Evolutionary conservation across 2,329 filamentous ascomycete species (phyloP).

Genomic region (Bimuria novae-zelandiae): DNA sequence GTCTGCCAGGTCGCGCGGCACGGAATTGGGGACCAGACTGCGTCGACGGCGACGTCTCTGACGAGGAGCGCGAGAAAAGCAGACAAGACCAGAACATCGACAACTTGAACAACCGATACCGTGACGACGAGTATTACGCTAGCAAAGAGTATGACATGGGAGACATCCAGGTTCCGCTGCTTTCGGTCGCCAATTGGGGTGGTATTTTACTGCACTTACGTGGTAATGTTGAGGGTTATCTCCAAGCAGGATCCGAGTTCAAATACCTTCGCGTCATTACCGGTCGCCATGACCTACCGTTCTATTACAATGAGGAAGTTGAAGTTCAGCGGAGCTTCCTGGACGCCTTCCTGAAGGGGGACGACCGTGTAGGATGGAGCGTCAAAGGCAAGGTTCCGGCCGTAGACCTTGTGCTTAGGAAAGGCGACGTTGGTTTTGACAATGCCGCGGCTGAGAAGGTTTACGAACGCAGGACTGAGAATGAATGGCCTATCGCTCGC

Average conservation of each 20-base stretch:
- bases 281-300: constrained; percentile 72
- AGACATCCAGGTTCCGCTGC: constrained; percentile 69
- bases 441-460: constrained; percentile 63
- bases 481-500: constrained; percentile 68
- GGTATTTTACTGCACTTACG: constrained; percentile 71
- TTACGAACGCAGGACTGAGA: constrained; percentile 61
- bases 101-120: constrained; percentile 55
- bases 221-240: constrained; percentile 70
- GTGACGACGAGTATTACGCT: constrained; percentile 67
- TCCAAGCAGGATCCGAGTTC: constrained; percentile 65
- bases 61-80: constrained; percentile 57
- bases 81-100: constrained; percentile 47
- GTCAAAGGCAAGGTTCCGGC: constrained; percentile 61
- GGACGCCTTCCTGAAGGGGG: constrained; percentile 71
- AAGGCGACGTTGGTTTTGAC: constrained; percentile 70
- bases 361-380: constrained; percentile 67
- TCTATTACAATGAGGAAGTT: constrained; percentile 72
- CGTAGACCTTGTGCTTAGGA: constrained; percentile 65
- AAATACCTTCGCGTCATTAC: constrained; percentile 74
- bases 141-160: constrained; percentile 67
- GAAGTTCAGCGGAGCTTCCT: constrained; percentile 70
- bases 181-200: constrained; percentile 73
- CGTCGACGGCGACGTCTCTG: constrained; percentile 62
- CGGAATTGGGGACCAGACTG: constrained; percentile 61
- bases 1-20: constrained; percentile 55